phyloP scores from a whole-genome alignment of 2,329 filamentous ascomycete species.

The Gnomoniopsis smithogilvyi region DNA sequence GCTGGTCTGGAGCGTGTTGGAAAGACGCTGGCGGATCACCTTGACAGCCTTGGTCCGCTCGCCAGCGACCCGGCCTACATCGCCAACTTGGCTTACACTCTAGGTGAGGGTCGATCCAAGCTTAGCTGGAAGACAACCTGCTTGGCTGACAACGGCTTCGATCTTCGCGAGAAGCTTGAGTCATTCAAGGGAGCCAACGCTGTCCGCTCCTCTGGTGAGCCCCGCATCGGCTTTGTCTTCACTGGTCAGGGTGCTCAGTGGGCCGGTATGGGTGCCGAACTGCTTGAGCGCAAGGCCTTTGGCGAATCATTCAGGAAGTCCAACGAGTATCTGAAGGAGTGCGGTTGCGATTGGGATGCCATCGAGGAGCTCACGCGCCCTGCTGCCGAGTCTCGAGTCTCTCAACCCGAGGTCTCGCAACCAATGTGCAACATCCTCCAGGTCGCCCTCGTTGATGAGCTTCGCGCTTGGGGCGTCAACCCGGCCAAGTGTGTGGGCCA shows the following conservation, averaged over 20 bases:
- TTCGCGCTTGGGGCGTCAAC: constrained; percentile 17
- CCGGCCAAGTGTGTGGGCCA: constrained; percentile 30
- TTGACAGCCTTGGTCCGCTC: constrained; percentile 30
- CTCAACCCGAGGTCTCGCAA: constrained; percentile 29
- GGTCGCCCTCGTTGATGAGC: constrained; percentile 27
- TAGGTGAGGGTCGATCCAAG: constrained; percentile 26
- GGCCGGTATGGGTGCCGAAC: constrained; percentile 19
- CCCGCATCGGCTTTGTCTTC: constrained; percentile 17
- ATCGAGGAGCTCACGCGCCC: constrained; percentile 23
- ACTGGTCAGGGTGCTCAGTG: constrained; percentile 18
- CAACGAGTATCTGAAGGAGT: constrained; percentile 3
- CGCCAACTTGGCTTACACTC: constrained; percentile 44
- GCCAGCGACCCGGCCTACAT: constrained; percentile 24
- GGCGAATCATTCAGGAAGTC: constrained; percentile 11
- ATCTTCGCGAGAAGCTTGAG: constrained; percentile 38
- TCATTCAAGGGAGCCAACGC: constrained; percentile 7
- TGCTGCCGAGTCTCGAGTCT: constrained; percentile 19
- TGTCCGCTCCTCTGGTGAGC: constrained; percentile 5
- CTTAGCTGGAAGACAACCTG: constrained; percentile 35
- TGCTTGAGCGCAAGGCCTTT: constrained; percentile 21
- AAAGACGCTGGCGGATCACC: constrained; percentile 33
- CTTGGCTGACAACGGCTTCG: constrained; percentile 39
- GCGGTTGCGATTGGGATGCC: constrained; percentile 14
- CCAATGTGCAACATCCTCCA: constrained; percentile 31
- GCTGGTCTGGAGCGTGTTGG: constrained; percentile 28